Base-by-base conservation (phyloP, 768 basidiomycete species). In the Leccinum olivaceopallidum region DNA sequence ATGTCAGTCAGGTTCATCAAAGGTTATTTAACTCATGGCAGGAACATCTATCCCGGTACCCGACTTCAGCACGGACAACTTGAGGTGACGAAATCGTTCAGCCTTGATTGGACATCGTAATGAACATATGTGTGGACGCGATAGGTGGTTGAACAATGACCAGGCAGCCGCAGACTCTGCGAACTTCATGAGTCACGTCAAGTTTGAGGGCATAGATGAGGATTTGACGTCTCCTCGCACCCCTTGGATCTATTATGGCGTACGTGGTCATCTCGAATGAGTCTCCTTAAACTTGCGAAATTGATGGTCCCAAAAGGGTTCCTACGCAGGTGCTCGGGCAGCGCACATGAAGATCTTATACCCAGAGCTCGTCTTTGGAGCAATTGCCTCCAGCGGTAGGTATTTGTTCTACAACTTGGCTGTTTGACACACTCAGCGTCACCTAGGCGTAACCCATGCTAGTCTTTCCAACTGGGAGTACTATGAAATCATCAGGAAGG, bases 231-330 rank as follows among this genome's bases (percentile, higher is more conserved):
- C 92, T 12, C 84, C 89, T 18, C 77, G 76, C 30, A 88, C 88
- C 2, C 90, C 92, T 9, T 94, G 92, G 92, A 93, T 94, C 58
- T 94, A 96, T 72, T 96, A 96, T 67, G 96, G 96, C 14, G 95
- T 93, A 71, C 47, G 85, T 61, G 18, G 66, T 62, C 24, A 55
- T 26, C 60, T 56, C 51, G 20, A 24, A 1, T 39, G 13, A 22
- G 28, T n/a, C 39, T 32, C 56, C 8, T 51, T n/a, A 18, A 22
- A 4, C 42, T 16, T 39, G 12, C 0, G n/a, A 28, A 56, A 36
- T 48, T 63, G 36, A 63, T 4, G 10, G 30, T 63, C 44, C 5
- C 65, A 22, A 28, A 22, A 89, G 88, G 90, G 91, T 8, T 94
- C 92, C 1, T 96, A 96, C 65, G 94, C 94, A 10, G 95, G 95